Base-by-base conservation (phyloP, 139 green algal species). In the Helicosporidium sp. region DNA sequence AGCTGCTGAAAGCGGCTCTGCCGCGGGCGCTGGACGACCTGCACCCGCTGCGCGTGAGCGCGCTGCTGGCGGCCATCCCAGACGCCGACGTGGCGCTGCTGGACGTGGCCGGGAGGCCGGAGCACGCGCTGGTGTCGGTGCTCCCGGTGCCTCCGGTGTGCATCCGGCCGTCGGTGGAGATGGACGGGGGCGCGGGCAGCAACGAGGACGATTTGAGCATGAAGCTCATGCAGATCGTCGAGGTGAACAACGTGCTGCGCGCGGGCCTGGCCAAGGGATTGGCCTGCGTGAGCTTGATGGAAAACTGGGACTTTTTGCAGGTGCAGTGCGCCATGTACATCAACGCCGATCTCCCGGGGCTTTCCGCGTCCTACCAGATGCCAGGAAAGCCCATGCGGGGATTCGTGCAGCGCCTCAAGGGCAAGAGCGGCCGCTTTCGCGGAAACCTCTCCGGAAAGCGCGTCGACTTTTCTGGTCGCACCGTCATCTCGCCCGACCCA, bases 121-220 rank as follows among this genome's bases (percentile, higher is more conserved):
- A 95, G 69, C 48, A 83, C 52, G 65, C 95, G 52, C 54, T 95
- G 7, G 62, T 94, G 42, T 87, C 68, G 0, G 57, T 79, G 51
- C 37, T 98, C 8, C 65, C 83, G 1, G 89, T 98, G 52, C 89
- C 88, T 2, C 88, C 88, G 2, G 85, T 95, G 28, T 83, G 74
- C 68, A 97, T 98, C 64, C 66, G 86, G 5, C 88, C 88, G 20
- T 47, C 58, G n/a, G 85, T 98, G 46, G 86, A 95, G 61, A 92
- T 98, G 88, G 88, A 98, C 54, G 45, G 47, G 39, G 79, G 75
- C 0, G 62, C 64, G 17, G 80, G 85, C 5, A 85, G 57, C 41
- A 98, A 96, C 51, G 89, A 98, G 76, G 89, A 98, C 58, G 88
- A 98, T 73, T 83, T 95, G 57, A 93, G 84, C 17, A 87, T 97